These are phyloP conservation scores for Euphorbia pulcherrima DNA, from an alignment of 345 rosid species.

Conservation along the genomic window DNA sequence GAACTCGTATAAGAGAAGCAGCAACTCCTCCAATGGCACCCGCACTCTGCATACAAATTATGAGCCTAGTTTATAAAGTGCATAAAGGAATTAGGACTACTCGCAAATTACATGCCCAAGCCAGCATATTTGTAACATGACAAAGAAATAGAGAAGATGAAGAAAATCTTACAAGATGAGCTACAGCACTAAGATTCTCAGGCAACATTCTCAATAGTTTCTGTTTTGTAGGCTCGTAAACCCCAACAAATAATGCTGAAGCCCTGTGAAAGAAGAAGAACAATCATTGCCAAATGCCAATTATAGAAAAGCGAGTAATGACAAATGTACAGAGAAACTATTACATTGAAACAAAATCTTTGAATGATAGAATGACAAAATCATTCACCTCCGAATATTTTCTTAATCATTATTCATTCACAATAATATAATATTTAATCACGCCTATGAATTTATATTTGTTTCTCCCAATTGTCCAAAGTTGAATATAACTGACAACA, in stretches of 20 bases:
- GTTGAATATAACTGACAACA: neutral
- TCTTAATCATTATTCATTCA: neutral
- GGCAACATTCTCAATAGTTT: conserved; percentile 70
- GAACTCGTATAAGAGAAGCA: conserved; percentile 90
- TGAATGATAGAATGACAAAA: neutral
- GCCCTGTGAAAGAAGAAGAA: conserved; percentile 48
- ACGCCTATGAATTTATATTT: neutral
- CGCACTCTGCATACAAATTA: conserved; percentile 57
- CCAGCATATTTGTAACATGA: neutral
- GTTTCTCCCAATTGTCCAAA: conserved; percentile 1
- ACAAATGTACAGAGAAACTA: neutral
- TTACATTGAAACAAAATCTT: neutral
- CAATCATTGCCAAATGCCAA: conserved; percentile 7
- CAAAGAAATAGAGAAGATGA: neutral
- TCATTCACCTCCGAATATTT: neutral
- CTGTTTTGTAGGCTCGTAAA: conserved; percentile 91
- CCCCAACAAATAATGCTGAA: conserved; percentile 91
- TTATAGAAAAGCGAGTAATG: neutral
- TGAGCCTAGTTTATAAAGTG: conserved; percentile 5
- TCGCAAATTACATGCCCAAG: neutral
- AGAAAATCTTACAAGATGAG: conserved; percentile 60
- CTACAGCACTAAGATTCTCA: conserved; percentile 78
- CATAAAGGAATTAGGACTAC: conserved; percentile 11
- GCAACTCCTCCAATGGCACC: conserved; percentile 94
- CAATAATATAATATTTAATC: neutral